Percentiles rank a stretch among this genome's conserved stretches.
These are phyloP conservation scores for Mortierella sp. DNA, from an alignment of 371 early-diverging fungal genomes.

Conservation along the genomic window DNA sequence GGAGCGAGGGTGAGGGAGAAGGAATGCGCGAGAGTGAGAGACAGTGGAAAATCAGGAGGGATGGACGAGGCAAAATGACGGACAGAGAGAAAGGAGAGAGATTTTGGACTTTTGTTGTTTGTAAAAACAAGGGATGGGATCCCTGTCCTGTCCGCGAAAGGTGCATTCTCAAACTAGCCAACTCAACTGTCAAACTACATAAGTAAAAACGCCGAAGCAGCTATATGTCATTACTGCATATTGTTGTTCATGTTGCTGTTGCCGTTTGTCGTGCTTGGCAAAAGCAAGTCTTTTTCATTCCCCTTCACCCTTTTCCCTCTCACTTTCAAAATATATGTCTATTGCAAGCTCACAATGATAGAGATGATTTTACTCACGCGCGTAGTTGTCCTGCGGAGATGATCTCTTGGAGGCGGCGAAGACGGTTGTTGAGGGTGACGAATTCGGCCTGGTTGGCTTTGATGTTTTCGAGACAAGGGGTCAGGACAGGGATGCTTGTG, in stretches of 20 bases:
- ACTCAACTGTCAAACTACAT: too few species aligned
- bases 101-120: not conserved
- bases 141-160: not conserved
- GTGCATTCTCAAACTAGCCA: too few species aligned
- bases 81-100: not conserved
- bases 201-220: too few species aligned
- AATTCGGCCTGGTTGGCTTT: constrained; percentile 53
- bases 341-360: not conserved
- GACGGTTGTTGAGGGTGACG: constrained; percentile 35
- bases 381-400: constrained; percentile 11
- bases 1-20: not conserved
- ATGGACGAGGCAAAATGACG: not conserved
- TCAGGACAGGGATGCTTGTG: constrained; percentile 44
- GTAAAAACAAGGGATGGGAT: not conserved
- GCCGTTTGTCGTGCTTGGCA: too few species aligned
- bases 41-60: not conserved
- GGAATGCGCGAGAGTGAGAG: not conserved
- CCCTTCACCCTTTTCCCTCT: not conserved
- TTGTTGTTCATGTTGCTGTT: too few species aligned
- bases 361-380: constrained; percentile 21
- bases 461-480: constrained; percentile 47
- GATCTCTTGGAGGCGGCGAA: constrained; percentile 38
- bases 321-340: too few species aligned
- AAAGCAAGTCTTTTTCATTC: not conserved
- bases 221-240: too few species aligned